phyloP scores from a whole-genome alignment of 805 yeast genomes.

The Starmerella stigmatis region DNA sequence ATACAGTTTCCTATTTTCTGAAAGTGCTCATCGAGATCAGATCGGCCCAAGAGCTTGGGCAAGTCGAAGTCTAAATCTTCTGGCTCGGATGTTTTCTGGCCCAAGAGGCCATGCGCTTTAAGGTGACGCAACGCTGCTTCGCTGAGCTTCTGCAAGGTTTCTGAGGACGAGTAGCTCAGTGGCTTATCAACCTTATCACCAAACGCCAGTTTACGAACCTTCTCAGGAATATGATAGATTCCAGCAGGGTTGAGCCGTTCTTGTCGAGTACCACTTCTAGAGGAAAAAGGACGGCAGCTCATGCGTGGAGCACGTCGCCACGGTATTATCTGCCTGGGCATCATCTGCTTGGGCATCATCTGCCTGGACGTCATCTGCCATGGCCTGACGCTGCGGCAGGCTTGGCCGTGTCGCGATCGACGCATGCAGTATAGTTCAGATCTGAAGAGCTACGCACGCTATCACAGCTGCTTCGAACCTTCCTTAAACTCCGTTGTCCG shows the following conservation, averaged over 20 bases:
- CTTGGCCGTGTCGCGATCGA: no score
- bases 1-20: slow-evolving; percentile 48
- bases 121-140: slow-evolving; percentile 19
- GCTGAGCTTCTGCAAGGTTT: neutral
- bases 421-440: no score
- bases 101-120: slow-evolving; percentile 10
- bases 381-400: no score
- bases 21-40: slow-evolving; percentile 73
- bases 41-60: slow-evolving; percentile 63
- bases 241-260: slow-evolving; percentile 27
- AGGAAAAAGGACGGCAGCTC: neutral
- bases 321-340: no score
- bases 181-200: neutral
- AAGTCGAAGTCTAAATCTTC: slow-evolving; percentile 29
- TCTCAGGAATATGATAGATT: slow-evolving; percentile 26
- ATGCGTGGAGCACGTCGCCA: neutral
- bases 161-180: neutral
- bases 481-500: no score
- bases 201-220: slow-evolving; percentile 17
- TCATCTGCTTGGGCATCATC: no score
- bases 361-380: no score
- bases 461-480: no score
- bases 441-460: no score
- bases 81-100: slow-evolving; percentile 21
- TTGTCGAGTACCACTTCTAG: neutral